Percentiles rank a stretch among this genome's conserved stretches.
These are phyloP conservation scores for Pythium dissotocum DNA, from an alignment of 352 stramenopile species.

Conservation along the genomic window DNA sequence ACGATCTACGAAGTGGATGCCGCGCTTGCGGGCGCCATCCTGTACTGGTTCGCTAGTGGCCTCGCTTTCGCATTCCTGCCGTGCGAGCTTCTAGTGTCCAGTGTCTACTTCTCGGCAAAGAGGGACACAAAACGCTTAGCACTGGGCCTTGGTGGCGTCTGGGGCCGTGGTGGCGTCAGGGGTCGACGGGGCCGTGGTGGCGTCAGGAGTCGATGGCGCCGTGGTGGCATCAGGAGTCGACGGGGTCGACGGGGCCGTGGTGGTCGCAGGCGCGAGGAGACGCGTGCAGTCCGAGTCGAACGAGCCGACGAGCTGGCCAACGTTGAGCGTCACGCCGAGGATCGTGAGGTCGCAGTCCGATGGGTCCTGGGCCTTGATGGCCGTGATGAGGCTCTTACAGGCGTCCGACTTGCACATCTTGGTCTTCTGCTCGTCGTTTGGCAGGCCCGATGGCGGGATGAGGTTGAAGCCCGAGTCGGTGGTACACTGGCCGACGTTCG, in stretches of 20 bases:
- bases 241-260: background rate
- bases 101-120: background rate
- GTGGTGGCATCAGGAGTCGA: background rate
- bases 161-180: background rate
- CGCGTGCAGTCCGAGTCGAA: constrained; percentile 13
- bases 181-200: background rate
- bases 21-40: no score
- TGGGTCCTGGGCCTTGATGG: constrained; percentile 9
- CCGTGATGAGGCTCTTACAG: constrained; percentile 14
- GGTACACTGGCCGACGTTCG: constrained; percentile 6
- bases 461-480: constrained; percentile 23
- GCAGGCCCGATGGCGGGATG: constrained; percentile 22
- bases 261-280: background rate
- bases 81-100: background rate
- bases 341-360: constrained; percentile 23
- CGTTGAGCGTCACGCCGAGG: constrained; percentile 19
- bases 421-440: constrained; percentile 11
- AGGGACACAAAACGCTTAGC: background rate
- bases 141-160: background rate
- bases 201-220: background rate
- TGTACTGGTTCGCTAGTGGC: background rate
- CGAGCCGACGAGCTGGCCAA: constrained; percentile 9
- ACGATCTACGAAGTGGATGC: background rate
- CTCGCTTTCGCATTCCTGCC: background rate
- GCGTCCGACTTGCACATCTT: constrained; percentile 23